Evolutionary conservation across 345 rosid species (phyloP), one percentile per base, ranked within the genome.

Genomic region (Aurinia saxatilis): DNA sequence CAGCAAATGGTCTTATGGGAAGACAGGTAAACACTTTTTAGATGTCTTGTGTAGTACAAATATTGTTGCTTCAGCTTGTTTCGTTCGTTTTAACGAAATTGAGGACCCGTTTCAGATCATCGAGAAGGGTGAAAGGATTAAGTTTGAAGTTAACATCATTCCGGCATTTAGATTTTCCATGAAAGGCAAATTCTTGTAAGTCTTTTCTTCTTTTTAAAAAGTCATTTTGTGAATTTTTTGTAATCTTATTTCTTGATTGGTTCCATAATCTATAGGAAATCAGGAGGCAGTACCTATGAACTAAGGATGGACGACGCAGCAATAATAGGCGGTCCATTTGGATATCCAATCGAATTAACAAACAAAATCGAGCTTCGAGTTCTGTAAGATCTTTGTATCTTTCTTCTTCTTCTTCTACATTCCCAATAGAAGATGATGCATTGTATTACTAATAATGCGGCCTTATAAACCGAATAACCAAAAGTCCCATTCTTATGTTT

Each of bases 1-100:
- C 97, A 41, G 88, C 81, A 27, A 87, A 85, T 58, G 97, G 99
- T 49, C 93, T 93, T 13, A 93, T 93, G 99, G 99, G 99, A 23
- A 75, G 66, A 55, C 99, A 89, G 87, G 97, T 80, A 55, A 69
- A 65, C 42, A 17, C 15, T 40, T 63, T 1, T n/a, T 36, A 23
- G 5, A 50, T 47, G n/a, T 19, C 40, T 9, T 18, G 4, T 19
- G 25, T 50, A 37, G 47, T 16, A 35, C 27, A n/a, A n/a, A 15
- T 6, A 27, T 27, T n/a, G n/a, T 42, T 38, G 60, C 47, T 37
- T 55, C 21, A 27, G 34, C 30, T 50, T 31, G 37, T 52, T 58
- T 39, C 12, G 10, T 58, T 39, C 12, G 10, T 25, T 29, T 17
- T 23, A 51, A 35, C 45, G 11, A 53, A 46, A 15, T 53, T 6